Base-by-base conservation (phyloP, 2,329 filamentous ascomycete species). In the Paecilomyces formosus region DNA sequence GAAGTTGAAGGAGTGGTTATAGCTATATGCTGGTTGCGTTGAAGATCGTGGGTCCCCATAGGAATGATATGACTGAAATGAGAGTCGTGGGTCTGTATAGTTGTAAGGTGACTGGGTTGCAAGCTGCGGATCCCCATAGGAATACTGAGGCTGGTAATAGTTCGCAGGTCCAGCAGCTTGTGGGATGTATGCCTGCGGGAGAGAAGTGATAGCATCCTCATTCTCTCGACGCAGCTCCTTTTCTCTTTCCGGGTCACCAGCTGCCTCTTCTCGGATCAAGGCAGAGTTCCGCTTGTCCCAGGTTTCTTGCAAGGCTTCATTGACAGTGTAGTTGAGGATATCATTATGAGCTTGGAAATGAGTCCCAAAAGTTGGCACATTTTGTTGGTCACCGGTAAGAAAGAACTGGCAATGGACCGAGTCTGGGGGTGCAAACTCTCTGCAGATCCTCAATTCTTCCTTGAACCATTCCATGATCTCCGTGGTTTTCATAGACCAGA, bases 381-480 rank as follows among this genome's bases (percentile, higher is more conserved):
- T 64, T 58, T 87, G 79, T 64, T 89, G 88, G 7, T 91, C 84
- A 0, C 88, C 85, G 0, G 93, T 97, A 64, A 97, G 89, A 75
- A 91, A 97, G 79, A 97, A 97, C 72, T 96, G 92, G 78, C 92
- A 97, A 24, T 89, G 90, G 8, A 97, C 89, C 30, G 89, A 88
- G 69, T 94, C 90, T 0, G 90, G 89, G 1, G 93, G 93, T 9
- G 93, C 92, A 55, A 86, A 88, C 73, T 97, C 90, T 66, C 91
- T 85, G 75, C 93, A 96, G 67, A 97, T 96, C 54, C 92, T 85
- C 59, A 97, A 81, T 73, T 97, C 93, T 75, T 97, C 92, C 64
- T 90, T 89, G 81, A 97, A 97, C 93, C 93, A 97, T 71, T 97
- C 91, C 86, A 97, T 91, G 0, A 91, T 90, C 73, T 97, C 93